These are phyloP conservation scores for Petrea volubilis DNA, from an alignment of 257 asterid species.

Conservation along the genomic window DNA sequence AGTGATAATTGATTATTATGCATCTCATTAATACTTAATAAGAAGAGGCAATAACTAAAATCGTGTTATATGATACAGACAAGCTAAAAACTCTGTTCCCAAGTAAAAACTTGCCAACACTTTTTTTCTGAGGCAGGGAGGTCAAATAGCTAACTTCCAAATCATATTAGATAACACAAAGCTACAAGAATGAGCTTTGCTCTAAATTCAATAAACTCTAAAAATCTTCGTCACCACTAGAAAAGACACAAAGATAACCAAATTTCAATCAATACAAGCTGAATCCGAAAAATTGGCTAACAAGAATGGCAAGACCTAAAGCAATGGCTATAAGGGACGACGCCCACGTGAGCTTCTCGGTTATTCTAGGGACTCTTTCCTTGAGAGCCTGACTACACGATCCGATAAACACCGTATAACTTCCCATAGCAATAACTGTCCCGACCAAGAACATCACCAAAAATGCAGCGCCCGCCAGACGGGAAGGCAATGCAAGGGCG, in stretches of 20 bases:
- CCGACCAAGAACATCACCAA: constrained; percentile 84
- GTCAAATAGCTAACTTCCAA: not conserved
- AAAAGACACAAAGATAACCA: not conserved
- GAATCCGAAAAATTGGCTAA: constrained; percentile 83
- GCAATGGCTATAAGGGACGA: constrained; percentile 86
- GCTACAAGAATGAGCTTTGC: constrained; percentile 7
- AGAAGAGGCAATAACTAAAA: not conserved
- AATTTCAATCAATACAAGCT: constrained; percentile 58
- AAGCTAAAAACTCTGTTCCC: not conserved
- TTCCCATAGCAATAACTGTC: constrained; percentile 97
- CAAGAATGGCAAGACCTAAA: constrained; percentile 70
- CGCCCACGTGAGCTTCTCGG: constrained; percentile 97
- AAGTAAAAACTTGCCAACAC: not conserved
- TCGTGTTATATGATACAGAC: not conserved
- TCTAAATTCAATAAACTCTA: too few species aligned
- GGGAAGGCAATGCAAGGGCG: constrained; percentile 97
- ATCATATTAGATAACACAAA: not conserved
- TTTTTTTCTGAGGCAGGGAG: not conserved
- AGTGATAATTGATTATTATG: too few species aligned
- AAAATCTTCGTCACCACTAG: constrained; percentile 18
- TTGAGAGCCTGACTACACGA: constrained; percentile 89
- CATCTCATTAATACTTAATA: too few species aligned
- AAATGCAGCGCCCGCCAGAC: constrained; percentile 93
- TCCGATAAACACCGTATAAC: constrained; percentile 87
- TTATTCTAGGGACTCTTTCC: constrained; percentile 81